Base-by-base conservation (phyloP, 2,329 filamentous ascomycete genomes). In the Capronia epimyces region DNA sequence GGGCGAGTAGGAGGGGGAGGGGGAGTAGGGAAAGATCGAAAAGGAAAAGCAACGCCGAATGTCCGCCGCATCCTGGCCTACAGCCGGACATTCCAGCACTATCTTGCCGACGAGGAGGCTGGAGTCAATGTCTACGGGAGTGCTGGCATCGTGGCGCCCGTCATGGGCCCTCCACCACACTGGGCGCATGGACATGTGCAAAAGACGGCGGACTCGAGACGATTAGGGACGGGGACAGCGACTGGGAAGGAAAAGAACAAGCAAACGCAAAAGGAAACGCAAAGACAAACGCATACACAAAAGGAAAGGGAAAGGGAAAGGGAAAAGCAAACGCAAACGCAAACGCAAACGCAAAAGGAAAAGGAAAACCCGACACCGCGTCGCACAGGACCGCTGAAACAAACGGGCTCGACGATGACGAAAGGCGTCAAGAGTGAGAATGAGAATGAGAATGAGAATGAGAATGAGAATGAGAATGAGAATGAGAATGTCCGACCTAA, bases 101-200 rank as follows among this genome's bases (percentile, higher is more conserved):
- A 75, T 55, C 65, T 76, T n/a, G 74, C 74, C 44, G 73, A 75
- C 50, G 73, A 75, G 60, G 73, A 75, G 58, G 73, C 73, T 3
- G 66, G 67, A 1, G 61, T 69, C 8, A 55, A 59, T 45, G 49
- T 53, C 13, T 57, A 57, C 31, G 50, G 54, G n/a, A 54, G 43
- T 34, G 49, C 50, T 41, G 46, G 44, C 12, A 32, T 41, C 24
- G 49, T 47, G 12, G 44, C 45, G n/a, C 27, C 46, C 15, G 44
- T 58, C 18, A n/a, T 8, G 31, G 46, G 49, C n/a, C 48, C 53
- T 31, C 41, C 48, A 22, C 53, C 49, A 25, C 57, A 54, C 7
- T 42, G 43, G n/a, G 21, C 13, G n/a, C 29, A 36, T 9, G 24
- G 15, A 13, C 45, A 27, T 48, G 52, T 40, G 41, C 49, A 53